Evolutionary conservation across 202 grass and related monocot species (phyloP).

Genomic region (Setaria viridis): DNA sequence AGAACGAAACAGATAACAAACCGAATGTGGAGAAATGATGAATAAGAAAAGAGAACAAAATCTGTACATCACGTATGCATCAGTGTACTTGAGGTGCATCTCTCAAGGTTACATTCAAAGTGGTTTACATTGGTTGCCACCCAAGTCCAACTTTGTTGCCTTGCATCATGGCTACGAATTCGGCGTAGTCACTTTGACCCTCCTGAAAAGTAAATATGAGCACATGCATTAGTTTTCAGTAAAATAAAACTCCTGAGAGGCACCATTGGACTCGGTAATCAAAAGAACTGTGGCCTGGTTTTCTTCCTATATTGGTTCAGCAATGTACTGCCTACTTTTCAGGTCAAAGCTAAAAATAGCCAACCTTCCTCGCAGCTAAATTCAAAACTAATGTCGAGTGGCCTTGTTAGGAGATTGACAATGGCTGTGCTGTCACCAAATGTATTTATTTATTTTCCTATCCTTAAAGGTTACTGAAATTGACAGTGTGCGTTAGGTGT

Average conservation of each 20-base stretch:
- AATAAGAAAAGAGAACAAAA: conserved; percentile 54
- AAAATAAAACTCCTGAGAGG: background rate
- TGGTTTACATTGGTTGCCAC: conserved; percentile 59
- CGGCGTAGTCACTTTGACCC: conserved; percentile 81
- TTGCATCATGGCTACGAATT: conserved; percentile 96
- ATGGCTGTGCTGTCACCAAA: background rate
- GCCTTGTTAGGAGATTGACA: conserved; percentile 14
- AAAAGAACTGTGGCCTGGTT: background rate
- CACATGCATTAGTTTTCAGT: conserved; percentile 17
- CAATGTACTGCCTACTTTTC: background rate
- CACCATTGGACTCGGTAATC: background rate
- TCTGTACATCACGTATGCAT: conserved; percentile 48
- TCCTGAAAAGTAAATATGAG: no score
- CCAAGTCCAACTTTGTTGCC: conserved; percentile 49
- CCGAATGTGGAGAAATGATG: conserved; percentile 26
- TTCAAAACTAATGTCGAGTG: background rate
- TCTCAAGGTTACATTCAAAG: conserved; percentile 65
- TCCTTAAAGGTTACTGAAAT: conserved; percentile 8
- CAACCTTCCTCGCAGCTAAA: background rate
- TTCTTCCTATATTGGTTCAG: background rate
- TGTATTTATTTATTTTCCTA: conserved; percentile 14
- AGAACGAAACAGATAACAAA: conserved; percentile 39
- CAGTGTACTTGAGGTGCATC: conserved; percentile 71
- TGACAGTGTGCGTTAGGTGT: conserved; percentile 19
- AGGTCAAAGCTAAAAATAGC: background rate